Percentiles rank a stretch among this genome's conserved stretches.
Conservation (phyloP, 768 basidiomycete genomes). For the Kwoniella mangroviensis region DNA sequence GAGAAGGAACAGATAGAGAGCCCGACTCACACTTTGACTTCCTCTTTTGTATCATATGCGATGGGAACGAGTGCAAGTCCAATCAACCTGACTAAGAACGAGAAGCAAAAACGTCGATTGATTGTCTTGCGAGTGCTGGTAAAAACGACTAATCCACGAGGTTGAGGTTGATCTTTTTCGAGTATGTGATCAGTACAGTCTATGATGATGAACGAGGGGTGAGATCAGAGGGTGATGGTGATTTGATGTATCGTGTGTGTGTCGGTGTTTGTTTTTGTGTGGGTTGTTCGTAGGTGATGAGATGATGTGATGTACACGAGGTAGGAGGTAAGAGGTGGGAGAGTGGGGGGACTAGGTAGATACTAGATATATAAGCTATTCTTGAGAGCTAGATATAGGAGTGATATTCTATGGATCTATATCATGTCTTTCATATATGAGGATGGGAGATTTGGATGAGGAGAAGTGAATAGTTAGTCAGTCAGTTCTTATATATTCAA, state of each 20-base stretch:
- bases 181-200: not conserved
- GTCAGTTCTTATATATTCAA: not conserved
- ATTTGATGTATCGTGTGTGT: not conserved
- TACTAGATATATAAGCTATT: not conserved
- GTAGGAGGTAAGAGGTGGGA: not conserved
- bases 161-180: not conserved
- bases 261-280: not conserved
- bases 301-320: not conserved
- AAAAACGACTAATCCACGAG: conserved; percentile 15
- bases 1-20: not conserved
- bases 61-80: not conserved
- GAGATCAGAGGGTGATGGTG: not conserved
- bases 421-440: not conserved
- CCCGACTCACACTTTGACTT: not conserved
- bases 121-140: not conserved
- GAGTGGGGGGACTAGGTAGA: not conserved
- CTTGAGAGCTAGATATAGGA: not conserved
- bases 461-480: not conserved
- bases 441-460: not conserved
- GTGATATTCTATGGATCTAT: not conserved
- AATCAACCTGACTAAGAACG: conserved; percentile 2
- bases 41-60: not conserved
- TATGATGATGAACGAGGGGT: not conserved
- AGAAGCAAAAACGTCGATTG: conserved; percentile 1
- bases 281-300: not conserved